Evolutionary conservation across 2,329 filamentous ascomycete species (phyloP), one percentile per base, ranked within the genome.

Genomic region (Phialophora expanda): DNA sequence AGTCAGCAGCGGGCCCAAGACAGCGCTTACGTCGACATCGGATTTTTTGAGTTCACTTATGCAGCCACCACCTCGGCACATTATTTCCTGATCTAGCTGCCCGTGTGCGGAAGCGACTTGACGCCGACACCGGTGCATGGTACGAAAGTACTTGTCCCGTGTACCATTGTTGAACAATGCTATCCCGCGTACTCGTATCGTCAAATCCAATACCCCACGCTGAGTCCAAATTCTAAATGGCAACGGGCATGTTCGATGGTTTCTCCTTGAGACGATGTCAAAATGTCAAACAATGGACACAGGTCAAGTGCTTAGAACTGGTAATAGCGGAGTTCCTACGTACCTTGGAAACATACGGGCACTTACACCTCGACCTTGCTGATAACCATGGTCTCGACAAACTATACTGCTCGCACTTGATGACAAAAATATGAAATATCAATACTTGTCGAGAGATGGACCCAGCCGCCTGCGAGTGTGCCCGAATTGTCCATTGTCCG

Each of bases 31-130:
- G 48, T 22, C 48, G 24, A 26, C 48, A 11, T 51, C 22, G 24
- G 48, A 26, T 4, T 51, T 28, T 51, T 28, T 51, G 14, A 14
- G 20, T 51, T 51, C 24, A 51, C n/a, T 44, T 17, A 51, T 51
- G 48, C 48, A 51, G 48, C 24, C 48, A 51, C 24, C 48, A 28
- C 14, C n/a, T 5, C 48, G 48, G 48, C 22, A 26, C 6, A 51
- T 11, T 24, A 51, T 11, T 24, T 51, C 48, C 48, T 17, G 24
- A 12, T 26, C 48, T 22, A 26, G 48, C 48, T 28, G 48, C 22
- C 48, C 48, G 22, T 51, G 48, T 51, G 48, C 48, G 48, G 48
- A 51, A 51, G 48, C 48, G 22, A 22, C 20, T 11, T 11, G 20
- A 12, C 3, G 24, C 48, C n/a, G 48, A 22, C 48, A 26, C 48